These are phyloP conservation scores for Begonia loranthoides DNA, from an alignment of 306 rosid genomes.

Conservation along the genomic window DNA sequence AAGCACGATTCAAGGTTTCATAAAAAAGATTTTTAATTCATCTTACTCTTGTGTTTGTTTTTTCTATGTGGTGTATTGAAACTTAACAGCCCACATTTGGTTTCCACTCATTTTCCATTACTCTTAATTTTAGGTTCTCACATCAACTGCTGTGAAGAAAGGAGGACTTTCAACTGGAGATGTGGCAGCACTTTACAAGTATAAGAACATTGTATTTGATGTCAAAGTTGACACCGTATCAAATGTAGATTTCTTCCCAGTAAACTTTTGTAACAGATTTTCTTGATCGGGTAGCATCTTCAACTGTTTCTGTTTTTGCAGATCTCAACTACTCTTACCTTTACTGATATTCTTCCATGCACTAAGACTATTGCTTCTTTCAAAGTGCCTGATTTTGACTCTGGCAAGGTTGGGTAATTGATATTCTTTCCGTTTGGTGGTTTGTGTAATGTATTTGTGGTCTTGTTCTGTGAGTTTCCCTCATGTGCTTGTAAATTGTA, in stretches of 20 bases:
- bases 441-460: not conserved
- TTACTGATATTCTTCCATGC: conserved; percentile 64
- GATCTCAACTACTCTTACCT: conserved; percentile 58
- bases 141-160: conserved; percentile 85
- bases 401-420: conserved; percentile 67
- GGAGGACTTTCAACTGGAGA: conserved; percentile 84
- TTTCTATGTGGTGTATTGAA: too few relatives aligned
- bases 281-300: not conserved
- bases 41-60: too few relatives aligned
- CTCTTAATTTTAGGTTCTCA: conserved; percentile 37
- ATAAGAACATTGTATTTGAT: conserved; percentile 54
- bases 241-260: conserved; percentile 34
- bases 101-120: too few relatives aligned
- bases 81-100: too few relatives aligned
- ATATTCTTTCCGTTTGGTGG: conserved; percentile 2
- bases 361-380: conserved; percentile 81
- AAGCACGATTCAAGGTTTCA: too few relatives aligned
- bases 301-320: conserved; percentile 14
- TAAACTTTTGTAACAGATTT: not conserved
- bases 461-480: not conserved
- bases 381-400: conserved; percentile 61
- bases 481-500: not conserved
- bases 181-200: conserved; percentile 65
- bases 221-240: conserved; percentile 86
- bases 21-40: too few relatives aligned